These are phyloP conservation scores for Tetrahymena borealis DNA, from an alignment of 73 alveolate genomes.

Conservation along the genomic window DNA sequence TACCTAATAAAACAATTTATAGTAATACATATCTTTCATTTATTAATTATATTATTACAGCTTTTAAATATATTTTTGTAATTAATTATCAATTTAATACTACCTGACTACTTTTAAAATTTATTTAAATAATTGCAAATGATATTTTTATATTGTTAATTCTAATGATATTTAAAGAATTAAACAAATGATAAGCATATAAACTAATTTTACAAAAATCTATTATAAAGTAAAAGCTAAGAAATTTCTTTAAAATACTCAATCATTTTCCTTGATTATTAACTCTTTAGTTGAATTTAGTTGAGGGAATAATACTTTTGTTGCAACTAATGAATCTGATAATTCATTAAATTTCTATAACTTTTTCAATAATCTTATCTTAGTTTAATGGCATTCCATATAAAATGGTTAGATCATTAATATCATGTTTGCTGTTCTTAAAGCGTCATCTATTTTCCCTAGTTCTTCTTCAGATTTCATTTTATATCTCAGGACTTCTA, in stretches of 20 bases:
- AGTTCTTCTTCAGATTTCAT: not conserved
- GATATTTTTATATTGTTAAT: no score
- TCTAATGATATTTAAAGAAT: no score
- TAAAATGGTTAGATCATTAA: not conserved
- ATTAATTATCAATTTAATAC: no score
- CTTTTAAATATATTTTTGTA: no score
- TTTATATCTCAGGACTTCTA: not conserved
- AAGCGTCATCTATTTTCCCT: not conserved
- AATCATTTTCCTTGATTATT: not conserved
- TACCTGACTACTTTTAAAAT: no score
- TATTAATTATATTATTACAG: no score
- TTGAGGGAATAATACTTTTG: not conserved
- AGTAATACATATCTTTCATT: no score
- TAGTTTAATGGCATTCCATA: not conserved
- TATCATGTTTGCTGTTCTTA: not conserved
- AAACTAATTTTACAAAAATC: not conserved
- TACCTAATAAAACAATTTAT: no score
- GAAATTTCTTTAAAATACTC: not conserved
- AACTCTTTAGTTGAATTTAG: not conserved
- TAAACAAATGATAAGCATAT: no score
- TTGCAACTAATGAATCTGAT: not conserved
- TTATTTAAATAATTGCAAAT: no score
- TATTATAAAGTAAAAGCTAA: not conserved
- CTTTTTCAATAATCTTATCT: not conserved
- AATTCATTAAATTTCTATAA: not conserved